Base-by-base conservation (phyloP, 345 rosid genomes). In the Eucalyptus cloeziana region DNA sequence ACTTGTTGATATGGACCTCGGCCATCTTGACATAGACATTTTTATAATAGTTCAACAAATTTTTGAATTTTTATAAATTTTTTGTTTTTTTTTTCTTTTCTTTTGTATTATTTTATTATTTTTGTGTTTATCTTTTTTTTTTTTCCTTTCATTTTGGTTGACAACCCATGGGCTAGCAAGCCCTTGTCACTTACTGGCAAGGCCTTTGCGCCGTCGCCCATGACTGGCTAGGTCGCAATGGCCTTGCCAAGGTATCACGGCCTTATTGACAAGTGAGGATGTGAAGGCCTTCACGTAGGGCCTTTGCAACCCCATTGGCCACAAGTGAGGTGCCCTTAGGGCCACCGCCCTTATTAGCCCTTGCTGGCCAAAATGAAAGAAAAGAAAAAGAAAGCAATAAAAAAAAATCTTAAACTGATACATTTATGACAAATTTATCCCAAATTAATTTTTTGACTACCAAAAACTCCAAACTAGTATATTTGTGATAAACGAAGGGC, bases 341-440 rank as follows among this genome's bases (percentile, higher is more conserved):
- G 62, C 30, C 62, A 24, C 3, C 27, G 1, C 13, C 62, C 3
- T 56, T 24, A 25, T 25, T 24, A 22, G 13, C 30, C 27, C 5
- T 56, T 22, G 6, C 0, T 0, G 4, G 3, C 30, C 11, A 56
- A 56, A 56, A 24, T 3, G 3, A 56, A 56, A 56, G 1, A 9
- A 24, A 56, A 24, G 6, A 56, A 56, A 56, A 56, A 24, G 5
- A 24, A 56, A 56, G 6, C 1, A 56, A 56, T 56, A 22, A 22
- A 56, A 22, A 50, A 19, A 52, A 52, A 52, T 52, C 4, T 0
- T 2, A 52, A 52, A 52, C 4, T 19, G 2, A 52, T 52, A 52
- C 24, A 52, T 52, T 0, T 52, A 0, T 52, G 1, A 52, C 10
- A 52, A 52, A 52, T 52, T 52, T 52, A 19, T 52, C 24, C 1